Conservation (phyloP, 2,329 filamentous ascomycete species). For the Epichloe bromicola region DNA sequence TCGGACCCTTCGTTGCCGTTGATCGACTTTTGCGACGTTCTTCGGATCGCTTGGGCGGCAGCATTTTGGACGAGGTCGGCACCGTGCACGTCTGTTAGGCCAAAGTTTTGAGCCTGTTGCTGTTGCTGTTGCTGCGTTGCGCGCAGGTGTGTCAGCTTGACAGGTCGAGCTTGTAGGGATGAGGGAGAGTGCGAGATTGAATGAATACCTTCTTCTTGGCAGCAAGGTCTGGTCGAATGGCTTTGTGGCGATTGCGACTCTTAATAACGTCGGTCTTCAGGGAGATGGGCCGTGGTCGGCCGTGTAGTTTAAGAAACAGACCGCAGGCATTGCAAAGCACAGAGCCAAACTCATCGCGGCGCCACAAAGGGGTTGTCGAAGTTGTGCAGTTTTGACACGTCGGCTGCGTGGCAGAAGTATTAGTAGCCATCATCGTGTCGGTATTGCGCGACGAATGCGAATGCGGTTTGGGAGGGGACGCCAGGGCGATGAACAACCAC, state of each 20-base stretch:
- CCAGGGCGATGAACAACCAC: constrained; percentile 18
- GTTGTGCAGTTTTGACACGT: constrained; percentile 95
- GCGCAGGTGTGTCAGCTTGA: neutral
- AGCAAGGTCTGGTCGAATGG: constrained; percentile 60
- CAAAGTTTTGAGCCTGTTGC: constrained; percentile 27
- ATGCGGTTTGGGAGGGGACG: constrained; percentile 13
- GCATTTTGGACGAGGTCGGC: constrained; percentile 38
- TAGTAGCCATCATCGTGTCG: constrained; percentile 37
- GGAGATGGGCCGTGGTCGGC: constrained; percentile 82
- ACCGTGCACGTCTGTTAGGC: constrained; percentile 40
- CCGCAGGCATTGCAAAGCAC: constrained; percentile 98
- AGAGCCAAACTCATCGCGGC: constrained; percentile 86
- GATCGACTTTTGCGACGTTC: constrained; percentile 56
- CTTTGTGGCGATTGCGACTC: constrained; percentile 96
- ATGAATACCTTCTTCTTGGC: constrained; percentile 68
- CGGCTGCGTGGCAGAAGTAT: constrained; percentile 61
- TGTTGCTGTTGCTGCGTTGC: constrained; percentile 20
- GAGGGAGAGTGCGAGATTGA: neutral
- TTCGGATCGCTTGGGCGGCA: constrained; percentile 38
- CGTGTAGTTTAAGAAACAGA: constrained; percentile 92
- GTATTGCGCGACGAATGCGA: constrained; percentile 20
- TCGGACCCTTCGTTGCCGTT: constrained; percentile 65
- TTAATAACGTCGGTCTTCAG: constrained; percentile 99
- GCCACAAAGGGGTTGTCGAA: constrained; percentile 92
- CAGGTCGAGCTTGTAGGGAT: neutral